Evolutionary conservation across 768 basidiomycete genomes (phyloP), one percentile per base, ranked within the genome.

Genomic region (Phanerodontia chrysosporium): DNA sequence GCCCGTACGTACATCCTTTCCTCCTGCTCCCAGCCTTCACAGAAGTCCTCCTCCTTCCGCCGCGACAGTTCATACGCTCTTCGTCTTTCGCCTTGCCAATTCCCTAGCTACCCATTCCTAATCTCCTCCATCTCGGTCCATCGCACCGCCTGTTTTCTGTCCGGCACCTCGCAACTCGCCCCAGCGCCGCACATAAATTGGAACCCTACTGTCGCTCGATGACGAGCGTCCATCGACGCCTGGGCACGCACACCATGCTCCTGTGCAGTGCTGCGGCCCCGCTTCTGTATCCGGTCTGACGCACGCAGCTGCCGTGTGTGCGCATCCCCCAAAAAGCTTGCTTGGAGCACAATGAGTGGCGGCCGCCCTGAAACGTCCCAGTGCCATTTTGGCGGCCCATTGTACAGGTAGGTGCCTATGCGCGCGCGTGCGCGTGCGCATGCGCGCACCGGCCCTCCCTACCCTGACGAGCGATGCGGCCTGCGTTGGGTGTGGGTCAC

Each of bases 301-400:
- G 35, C 30, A 18, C n/a, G n/a, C n/a, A n/a, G n/a, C n/a, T n/a
- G n/a, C n/a, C n/a, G n/a, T n/a, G n/a, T n/a, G n/a, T n/a, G n/a
- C n/a, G n/a, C n/a, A n/a, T n/a, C n/a, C n/a, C n/a, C n/a, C n/a
- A n/a, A n/a, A n/a, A 21, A 22, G 35, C 13, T 16, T 21, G 14
- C 21, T n/a, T n/a, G n/a, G n/a, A n/a, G 30, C 52, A 30, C 35
- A 51, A 28, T 51, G 21, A 25, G 30, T 39, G 35, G 52, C 52
- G 52, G 52, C 52, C 52, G 32, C 36, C 30, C 39, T 42, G 36
- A 32, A 51, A 24, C 52, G 30, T 21, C 52, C 52, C n/a, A n/a
- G n/a, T n/a, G n/a, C n/a, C n/a, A n/a, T n/a, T n/a, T n/a, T n/a
- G n/a, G n/a, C n/a, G n/a, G n/a, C n/a, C n/a, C n/a, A n/a, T n/a